A percentile compares a stretch with the other conserved stretches of the same genome.
These are phyloP conservation scores for Fusarium sp. DNA, from an alignment of 2,329 filamentous ascomycete species.

Conservation along the genomic window DNA sequence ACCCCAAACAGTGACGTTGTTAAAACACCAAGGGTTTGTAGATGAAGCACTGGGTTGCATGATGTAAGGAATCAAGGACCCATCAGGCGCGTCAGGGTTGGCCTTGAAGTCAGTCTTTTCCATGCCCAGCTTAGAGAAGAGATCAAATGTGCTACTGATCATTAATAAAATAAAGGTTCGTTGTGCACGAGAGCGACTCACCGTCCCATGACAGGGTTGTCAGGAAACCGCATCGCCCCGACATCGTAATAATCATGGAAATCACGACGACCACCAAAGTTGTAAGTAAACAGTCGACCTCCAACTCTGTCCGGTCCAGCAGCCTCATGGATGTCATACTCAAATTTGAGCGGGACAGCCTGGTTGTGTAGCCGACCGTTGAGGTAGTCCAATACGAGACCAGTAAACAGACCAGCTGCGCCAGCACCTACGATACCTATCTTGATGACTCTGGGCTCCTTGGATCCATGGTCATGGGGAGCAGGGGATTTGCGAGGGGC, in stretches of 20 bases:
- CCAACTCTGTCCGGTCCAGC: constrained; percentile 50
- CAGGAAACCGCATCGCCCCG: constrained; percentile 58
- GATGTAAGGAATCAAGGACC: constrained; percentile 19
- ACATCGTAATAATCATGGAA: constrained; percentile 52
- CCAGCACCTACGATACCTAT: background rate
- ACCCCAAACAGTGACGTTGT: constrained; percentile 16
- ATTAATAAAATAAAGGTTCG: accelerated
- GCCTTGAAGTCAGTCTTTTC: constrained; percentile 8
- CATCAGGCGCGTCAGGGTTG: constrained; percentile 8
- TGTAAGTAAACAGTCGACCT: constrained; percentile 55
- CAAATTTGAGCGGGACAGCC: constrained; percentile 42
- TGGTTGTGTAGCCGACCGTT: background rate
- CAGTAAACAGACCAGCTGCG: background rate
- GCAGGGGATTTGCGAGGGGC: background rate
- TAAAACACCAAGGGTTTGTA: constrained; percentile 26
- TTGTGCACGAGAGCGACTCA: background rate
- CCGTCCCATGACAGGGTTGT: constrained; percentile 49
- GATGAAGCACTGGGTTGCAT: background rate
- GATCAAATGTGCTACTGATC: constrained; percentile 27
- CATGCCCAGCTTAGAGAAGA: constrained; percentile 38
- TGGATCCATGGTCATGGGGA: constrained; percentile 1
- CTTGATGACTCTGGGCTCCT: background rate
- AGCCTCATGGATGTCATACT: constrained; percentile 57
- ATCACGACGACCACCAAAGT: constrained; percentile 40
- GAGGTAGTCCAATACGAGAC: background rate